Evolutionary conservation across 495 filamentous ascomycete species (phyloP), one percentile per base, ranked within the genome.

Genomic region (Haplographium delicatum): DNA sequence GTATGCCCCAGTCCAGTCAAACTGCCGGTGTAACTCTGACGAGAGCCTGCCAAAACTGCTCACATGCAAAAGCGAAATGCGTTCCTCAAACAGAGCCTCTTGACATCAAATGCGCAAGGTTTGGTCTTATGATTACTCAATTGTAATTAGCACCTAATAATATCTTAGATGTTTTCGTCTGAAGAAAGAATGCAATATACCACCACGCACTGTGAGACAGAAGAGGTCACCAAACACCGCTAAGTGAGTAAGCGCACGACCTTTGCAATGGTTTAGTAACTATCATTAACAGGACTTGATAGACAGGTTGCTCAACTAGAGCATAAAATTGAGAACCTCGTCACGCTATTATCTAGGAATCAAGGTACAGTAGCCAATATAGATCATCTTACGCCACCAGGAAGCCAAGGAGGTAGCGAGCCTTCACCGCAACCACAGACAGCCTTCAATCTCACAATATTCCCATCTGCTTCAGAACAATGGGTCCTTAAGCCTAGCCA

Each of bases 311-410:
- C 52, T 1, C 50, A 58, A 35, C 35, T 59, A 28, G 57, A 59
- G 19, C 24, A 59, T 20, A 55, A 52, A 20, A 59, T 59, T 9
- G 47, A 59, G 16, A 56, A 44, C 37, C 52, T 59, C 11, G 57
- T 56, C 9, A 33, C 35, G n/a, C 38, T 59, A n/a, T 44, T 59
- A 8, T 51, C 55, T 5, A 31, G 13, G 4, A 42, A 31, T 0
- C 39, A 46, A 31, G 48, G 22, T 6, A 27, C 19, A 5, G 27
- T 16, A 15, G 2, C 51, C 25, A 50, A 26, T 3, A 13, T 34
- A 10, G 19, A 30, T n/a, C 40, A 35, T 7, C 26, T 22, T 16
- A 42, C 34, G 11, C 50, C 43, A 15, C 42, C 50, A 33, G 33
- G 45, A 16, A 55, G 39, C 20, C 45, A 49, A 27, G 22, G 35